These are phyloP conservation scores for Diaporthe vexans DNA, from an alignment of 2,329 filamentous ascomycete species.

Conservation along the genomic window DNA sequence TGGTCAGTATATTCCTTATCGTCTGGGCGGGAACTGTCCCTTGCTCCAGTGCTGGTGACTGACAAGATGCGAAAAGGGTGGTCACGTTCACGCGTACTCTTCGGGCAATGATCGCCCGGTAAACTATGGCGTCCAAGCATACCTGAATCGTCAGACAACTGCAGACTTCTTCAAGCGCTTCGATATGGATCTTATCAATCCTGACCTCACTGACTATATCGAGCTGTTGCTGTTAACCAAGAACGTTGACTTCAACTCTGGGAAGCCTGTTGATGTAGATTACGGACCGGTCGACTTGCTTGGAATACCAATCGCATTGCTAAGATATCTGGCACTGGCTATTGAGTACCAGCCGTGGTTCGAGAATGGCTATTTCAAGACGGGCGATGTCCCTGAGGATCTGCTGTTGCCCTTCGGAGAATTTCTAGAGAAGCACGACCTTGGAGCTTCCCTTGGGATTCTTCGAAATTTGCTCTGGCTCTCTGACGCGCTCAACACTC, in stretches of 20 bases:
- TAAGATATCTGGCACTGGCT: conserved; percentile 14
- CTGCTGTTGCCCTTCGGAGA: conserved; percentile 28
- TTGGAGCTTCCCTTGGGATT: conserved; percentile 25
- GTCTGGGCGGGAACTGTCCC: too few relatives aligned
- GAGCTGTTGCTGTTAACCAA: conserved; percentile 21
- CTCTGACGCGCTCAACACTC: conserved; percentile 31
- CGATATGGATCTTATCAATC: conserved; percentile 49
- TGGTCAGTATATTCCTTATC: background rate
- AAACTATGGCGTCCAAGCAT: conserved; percentile 53
- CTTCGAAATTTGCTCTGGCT: conserved; percentile 30
- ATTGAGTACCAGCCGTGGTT: conserved; percentile 30
- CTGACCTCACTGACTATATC: conserved; percentile 39
- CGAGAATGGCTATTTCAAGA: conserved; percentile 27
- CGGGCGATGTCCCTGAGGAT: conserved; percentile 28
- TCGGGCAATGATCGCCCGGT: conserved; percentile 50
- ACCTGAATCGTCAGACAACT: conserved; percentile 49
- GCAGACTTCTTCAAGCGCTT: conserved; percentile 57
- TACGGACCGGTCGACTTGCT: conserved; percentile 48
- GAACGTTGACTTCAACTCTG: conserved; percentile 25
- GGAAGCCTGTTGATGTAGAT: conserved; percentile 34
- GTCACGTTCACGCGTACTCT: conserved; percentile 61
- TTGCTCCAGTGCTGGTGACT: background rate
- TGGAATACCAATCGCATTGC: conserved; percentile 50
- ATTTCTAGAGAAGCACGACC: conserved; percentile 33
- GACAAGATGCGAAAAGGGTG: conserved; percentile 42